A percentile compares a stretch with the other conserved stretches of the same genome.
Conservation (phyloP, 2,329 filamentous ascomycete species). For the Diaporthe amygdali region DNA sequence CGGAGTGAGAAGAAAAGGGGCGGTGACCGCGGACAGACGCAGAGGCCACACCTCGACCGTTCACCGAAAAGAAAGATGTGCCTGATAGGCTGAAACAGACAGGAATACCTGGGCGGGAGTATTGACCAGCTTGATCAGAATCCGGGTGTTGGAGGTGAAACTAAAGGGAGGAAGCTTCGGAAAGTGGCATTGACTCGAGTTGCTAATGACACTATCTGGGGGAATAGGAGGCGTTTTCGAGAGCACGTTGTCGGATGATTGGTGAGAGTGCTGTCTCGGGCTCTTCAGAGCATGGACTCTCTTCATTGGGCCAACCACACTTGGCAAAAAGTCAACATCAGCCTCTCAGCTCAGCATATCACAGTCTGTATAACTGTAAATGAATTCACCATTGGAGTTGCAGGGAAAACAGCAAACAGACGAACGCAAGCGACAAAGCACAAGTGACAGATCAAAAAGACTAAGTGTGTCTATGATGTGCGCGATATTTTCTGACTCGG, state of each 20-base stretch:
- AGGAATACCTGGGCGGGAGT: not conserved
- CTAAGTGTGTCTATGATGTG: not conserved
- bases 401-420: not conserved
- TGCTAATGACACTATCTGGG: not conserved
- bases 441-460: slow-evolving; percentile 23
- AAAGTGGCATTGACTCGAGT: not conserved
- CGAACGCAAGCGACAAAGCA: not conserved
- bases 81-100: not conserved
- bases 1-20: not conserved
- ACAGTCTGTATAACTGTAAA: not conserved
- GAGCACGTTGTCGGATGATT: slow-evolving; percentile 26
- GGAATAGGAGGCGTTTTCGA: not conserved
- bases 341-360: not conserved
- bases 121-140: not conserved
- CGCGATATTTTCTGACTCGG: not conserved
- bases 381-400: not conserved
- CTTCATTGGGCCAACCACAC: not conserved
- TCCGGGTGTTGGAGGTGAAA: not conserved
- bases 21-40: not conserved
- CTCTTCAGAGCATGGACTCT: not conserved
- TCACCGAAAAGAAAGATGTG: not conserved
- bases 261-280: slow-evolving; percentile 5
- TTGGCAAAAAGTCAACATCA: slow-evolving; percentile 19
- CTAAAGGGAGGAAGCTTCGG: slow-evolving; percentile 7
- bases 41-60: not conserved